Evolutionary conservation across 257 asterid genomes (phyloP).

Genomic region (Henckelia pumila): DNA sequence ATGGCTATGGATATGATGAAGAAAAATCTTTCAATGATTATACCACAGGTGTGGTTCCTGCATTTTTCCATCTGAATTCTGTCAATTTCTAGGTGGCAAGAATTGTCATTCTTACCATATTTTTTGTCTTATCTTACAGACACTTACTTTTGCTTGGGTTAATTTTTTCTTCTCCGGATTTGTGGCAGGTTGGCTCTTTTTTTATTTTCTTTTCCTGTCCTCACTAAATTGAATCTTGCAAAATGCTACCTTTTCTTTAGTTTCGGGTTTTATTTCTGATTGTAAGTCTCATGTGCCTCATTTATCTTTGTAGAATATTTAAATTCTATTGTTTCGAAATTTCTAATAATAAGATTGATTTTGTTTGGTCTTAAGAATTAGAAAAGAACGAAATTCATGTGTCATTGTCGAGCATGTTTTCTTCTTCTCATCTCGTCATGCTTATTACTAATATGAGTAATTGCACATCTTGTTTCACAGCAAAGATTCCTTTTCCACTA

Average conservation of each 20-base stretch:
- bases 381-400: neutral
- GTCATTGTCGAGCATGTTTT: constrained; percentile 9
- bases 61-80: constrained; percentile 9
- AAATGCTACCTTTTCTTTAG: neutral
- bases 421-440: constrained; percentile 12
- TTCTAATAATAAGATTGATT: constrained; percentile 5
- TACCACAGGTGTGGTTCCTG: constrained; percentile 70
- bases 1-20: constrained; percentile 99
- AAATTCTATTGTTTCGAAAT: neutral
- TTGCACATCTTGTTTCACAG: constrained; percentile 40
- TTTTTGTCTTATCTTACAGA: constrained; percentile 46
- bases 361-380: neutral
- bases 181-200: constrained; percentile 69
- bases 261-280: constrained; percentile 15
- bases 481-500: constrained; percentile 89
- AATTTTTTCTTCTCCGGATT: constrained; percentile 98
- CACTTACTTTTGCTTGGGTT: constrained; percentile 95
- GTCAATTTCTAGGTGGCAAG: constrained; percentile 14
- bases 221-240: constrained; percentile 8
- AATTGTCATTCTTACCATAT: constrained; percentile 19
- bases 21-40: constrained; percentile 92
- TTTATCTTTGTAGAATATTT: constrained; percentile 4
- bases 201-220: constrained; percentile 16
- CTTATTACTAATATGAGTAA: constrained; percentile 24
- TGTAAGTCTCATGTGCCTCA: constrained; percentile 19